Base-by-base conservation (phyloP, 495 filamentous ascomycete species). In the Penicillium waksmanii region DNA sequence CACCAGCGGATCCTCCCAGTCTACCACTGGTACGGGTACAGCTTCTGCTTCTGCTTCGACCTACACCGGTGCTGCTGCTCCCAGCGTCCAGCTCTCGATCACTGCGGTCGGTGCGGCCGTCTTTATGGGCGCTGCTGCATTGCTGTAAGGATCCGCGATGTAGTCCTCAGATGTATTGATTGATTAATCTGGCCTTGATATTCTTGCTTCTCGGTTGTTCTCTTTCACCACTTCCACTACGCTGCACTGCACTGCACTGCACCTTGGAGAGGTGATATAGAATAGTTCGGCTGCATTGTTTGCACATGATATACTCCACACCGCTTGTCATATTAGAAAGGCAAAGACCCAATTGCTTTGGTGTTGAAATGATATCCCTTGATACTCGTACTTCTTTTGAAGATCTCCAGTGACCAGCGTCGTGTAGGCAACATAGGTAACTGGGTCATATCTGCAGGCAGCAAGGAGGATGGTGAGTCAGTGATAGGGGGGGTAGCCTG, bases 71-170 rank as follows among this genome's bases (percentile, higher is more conserved):
- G 66, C 57, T 42, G 66, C 57, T 42, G 66, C 66, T 51, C 42
- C 53, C 3, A 66, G 70, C 51, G 65, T 64, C n/a, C 68, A 77
- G 53, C 60, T 76, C 53, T 72, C 71, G 36, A 67, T 68, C 47
- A 73, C 73, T 25, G 67, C 71, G 10, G 66, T 78, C 58, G 73
- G 64, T 51, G 75, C 75, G 35, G 74, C 72, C 19, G 60, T 78
- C 15, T 78, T 78, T 53, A 55, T 74, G 23, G 75, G 74, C 5
- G 71, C 73, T 47, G 75, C 75, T 10, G 75, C 74, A 25, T 65
- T 73, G 18, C 66, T 78, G 52, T 78, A 63, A 71, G 54, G n/a
- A 7, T 42, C 27, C 35, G 51, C 21, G 35, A 59, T 42, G 49
- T 48, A 50, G 50, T 48, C 51, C 55, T 55, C 21, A 21, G 35